These are phyloP conservation scores for Geranium incanum DNA, from an alignment of 441 rosid species.

Conservation along the genomic window DNA sequence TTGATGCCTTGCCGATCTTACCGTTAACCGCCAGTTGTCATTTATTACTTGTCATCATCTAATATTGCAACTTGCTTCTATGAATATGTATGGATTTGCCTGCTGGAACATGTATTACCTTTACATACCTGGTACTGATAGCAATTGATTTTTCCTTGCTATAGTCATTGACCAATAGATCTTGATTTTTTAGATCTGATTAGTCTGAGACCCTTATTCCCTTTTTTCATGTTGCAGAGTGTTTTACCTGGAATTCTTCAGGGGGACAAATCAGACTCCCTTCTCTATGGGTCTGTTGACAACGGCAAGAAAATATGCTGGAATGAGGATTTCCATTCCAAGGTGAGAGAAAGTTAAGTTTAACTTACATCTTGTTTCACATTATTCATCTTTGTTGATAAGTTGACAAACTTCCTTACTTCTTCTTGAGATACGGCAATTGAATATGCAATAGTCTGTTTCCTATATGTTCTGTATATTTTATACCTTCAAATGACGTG, in stretches of 20 bases:
- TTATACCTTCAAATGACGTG: background rate
- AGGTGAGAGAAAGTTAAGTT: constrained; percentile 43
- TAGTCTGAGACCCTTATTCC: constrained; percentile 4
- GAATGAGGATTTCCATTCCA: constrained; percentile 91
- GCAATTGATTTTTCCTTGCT: background rate
- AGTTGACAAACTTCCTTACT: background rate
- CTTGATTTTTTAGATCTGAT: constrained; percentile 7
- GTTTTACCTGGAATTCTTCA: constrained; percentile 99
- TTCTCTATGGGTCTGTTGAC: constrained; percentile 97
- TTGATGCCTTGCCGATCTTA: background rate
- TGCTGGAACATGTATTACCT: background rate
- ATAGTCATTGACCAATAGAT: background rate
- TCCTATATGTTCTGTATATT: background rate
- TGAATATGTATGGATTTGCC: background rate
- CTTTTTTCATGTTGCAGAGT: constrained; percentile 43
- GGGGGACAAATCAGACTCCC: constrained; percentile 97
- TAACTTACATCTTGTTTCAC: constrained; percentile 3
- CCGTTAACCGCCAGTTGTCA: background rate
- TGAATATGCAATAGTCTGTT: background rate
- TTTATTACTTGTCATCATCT: background rate
- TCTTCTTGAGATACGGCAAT: background rate
- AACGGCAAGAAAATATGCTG: constrained; percentile 99
- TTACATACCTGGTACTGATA: background rate
- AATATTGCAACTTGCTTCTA: background rate
- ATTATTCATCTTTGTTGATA: background rate